Evolutionary conservation across 1,139 yeast species (phyloP).

Genomic region (Geotrichum candidum): DNA sequence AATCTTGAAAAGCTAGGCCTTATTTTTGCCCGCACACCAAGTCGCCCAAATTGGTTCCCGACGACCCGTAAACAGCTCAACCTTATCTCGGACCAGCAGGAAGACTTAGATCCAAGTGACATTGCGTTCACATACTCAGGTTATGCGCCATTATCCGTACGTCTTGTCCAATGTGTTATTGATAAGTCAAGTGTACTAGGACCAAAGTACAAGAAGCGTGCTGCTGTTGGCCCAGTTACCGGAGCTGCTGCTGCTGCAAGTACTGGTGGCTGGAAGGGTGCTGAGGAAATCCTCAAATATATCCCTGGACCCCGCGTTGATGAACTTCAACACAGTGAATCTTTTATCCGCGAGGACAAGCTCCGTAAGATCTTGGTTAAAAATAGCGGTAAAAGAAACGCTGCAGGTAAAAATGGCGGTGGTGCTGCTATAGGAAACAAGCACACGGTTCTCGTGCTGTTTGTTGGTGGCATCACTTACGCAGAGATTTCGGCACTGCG

Average conservation of each 20-base stretch:
- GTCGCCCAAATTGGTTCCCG: slow-evolving; percentile 32
- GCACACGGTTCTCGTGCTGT: slow-evolving; percentile 42
- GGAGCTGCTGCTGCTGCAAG: slow-evolving; percentile 25
- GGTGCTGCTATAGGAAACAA: slow-evolving; percentile 14
- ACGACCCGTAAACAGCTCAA: slow-evolving; percentile 28
- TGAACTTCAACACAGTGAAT: slow-evolving; percentile 30
- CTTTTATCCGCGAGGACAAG: slow-evolving; percentile 32
- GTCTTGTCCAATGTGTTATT: slow-evolving; percentile 38
- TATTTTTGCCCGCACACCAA: slow-evolving; percentile 30
- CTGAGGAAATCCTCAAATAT: slow-evolving; percentile 32
- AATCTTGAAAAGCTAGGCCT: slow-evolving; percentile 40
- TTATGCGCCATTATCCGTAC: slow-evolving; percentile 42
- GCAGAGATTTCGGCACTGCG: slow-evolving; percentile 66
- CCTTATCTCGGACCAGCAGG: slow-evolving; percentile 32
- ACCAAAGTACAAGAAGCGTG: not conserved
- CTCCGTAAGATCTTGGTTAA: slow-evolving; percentile 33
- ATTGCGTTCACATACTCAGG: slow-evolving; percentile 42
- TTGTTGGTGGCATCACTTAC: slow-evolving; percentile 77
- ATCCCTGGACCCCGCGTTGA: slow-evolving; percentile 37
- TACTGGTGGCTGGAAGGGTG: slow-evolving; percentile 34
- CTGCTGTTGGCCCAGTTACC: slow-evolving; percentile 22
- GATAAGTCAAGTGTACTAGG: slow-evolving; percentile 29
- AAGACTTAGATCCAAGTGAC: slow-evolving; percentile 30
- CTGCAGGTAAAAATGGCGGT: slow-evolving; percentile 21
- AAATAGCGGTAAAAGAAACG: slow-evolving; percentile 29